Base-by-base conservation (phyloP, 2,329 filamentous ascomycete genomes). In the Calonectria multiphialidica region DNA sequence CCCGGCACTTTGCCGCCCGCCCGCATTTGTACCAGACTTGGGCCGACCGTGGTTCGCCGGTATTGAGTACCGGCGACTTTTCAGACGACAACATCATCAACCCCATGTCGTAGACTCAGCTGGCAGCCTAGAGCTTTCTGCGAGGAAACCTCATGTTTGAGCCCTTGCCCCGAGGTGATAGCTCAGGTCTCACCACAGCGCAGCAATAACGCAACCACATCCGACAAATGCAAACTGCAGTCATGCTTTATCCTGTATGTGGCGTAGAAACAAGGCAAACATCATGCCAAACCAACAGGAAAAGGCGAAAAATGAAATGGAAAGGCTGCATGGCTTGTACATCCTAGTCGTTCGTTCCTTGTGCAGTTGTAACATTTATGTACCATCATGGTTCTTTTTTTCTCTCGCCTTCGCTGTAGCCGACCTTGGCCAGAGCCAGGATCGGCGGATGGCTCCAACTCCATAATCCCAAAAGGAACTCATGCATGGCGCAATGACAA, bases 341-440 rank as follows among this genome's bases (percentile, higher is more conserved):
- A 57, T 37, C 53, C 53, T 23, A n/a, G 53, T 57, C 33, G 21
- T 57, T 23, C 33, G 15, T 37, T 35, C 57, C 57, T 35, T 68
- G 70, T 69, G 21, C 16, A 16, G 25, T 61, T 72, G 66, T 45
- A 53, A 76, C 67, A 75, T 73, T 67, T 40, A 45, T n/a, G 63
- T 68, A 42, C 37, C 57, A 15, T 12, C 40, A 30, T 61, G 35
- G 57, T 23, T 37, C 35, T 16, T 57, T 57, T 57, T 15, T 23
- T 35, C 16, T 16, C 18, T 35, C 16, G 6, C 23, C 21, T 25
- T 62, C 18, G 25, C n/a, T 44, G n/a, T 42, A 62, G 40, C 37
- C 25, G 35, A 44, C 53, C 33, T 23, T 62, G 57, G 16, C 2
- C 16, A 33, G 23, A 44, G 57, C 35, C 37, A 62, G 37, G 57